Conservation (phyloP, 805 yeast genomes). For the Metschnikowia similis region DNA sequence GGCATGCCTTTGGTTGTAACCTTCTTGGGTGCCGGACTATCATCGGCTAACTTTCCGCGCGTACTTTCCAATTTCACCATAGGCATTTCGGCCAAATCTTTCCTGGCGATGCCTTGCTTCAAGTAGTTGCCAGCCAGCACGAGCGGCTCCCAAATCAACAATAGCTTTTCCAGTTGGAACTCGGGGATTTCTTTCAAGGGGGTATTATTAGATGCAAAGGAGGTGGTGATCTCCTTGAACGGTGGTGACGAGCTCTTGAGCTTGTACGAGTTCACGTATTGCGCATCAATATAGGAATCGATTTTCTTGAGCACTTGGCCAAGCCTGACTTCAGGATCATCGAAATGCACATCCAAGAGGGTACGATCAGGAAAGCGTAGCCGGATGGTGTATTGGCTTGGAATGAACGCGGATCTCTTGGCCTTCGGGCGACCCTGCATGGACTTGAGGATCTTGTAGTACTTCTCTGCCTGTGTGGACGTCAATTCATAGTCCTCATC, state of each 20-base stretch:
- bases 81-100: conserved; percentile 29
- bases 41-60: conserved; percentile 29
- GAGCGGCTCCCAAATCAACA: conserved; percentile 34
- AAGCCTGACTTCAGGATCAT: conserved; percentile 23
- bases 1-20: conserved; percentile 9
- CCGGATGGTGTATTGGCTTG: conserved; percentile 28
- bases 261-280: conserved; percentile 26
- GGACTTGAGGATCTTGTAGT: conserved; percentile 31
- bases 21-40: neutral
- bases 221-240: conserved; percentile 24
- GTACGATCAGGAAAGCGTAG: conserved; percentile 37
- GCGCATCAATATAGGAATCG: conserved; percentile 28
- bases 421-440: conserved; percentile 17
- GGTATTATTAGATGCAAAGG: conserved; percentile 26
- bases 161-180: conserved; percentile 28
- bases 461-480: conserved; percentile 33
- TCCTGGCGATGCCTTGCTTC: conserved; percentile 18
- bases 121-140: conserved; percentile 25
- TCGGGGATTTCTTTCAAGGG: conserved; percentile 25
- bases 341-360: conserved; percentile 33
- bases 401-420: conserved; percentile 14
- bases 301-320: conserved; percentile 36
- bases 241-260: conserved; percentile 39
- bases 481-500: conserved; percentile 41
- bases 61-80: conserved; percentile 31